These are phyloP conservation scores for Penicillium sumatraense DNA, from an alignment of 2,329 filamentous ascomycete species.

Conservation along the genomic window DNA sequence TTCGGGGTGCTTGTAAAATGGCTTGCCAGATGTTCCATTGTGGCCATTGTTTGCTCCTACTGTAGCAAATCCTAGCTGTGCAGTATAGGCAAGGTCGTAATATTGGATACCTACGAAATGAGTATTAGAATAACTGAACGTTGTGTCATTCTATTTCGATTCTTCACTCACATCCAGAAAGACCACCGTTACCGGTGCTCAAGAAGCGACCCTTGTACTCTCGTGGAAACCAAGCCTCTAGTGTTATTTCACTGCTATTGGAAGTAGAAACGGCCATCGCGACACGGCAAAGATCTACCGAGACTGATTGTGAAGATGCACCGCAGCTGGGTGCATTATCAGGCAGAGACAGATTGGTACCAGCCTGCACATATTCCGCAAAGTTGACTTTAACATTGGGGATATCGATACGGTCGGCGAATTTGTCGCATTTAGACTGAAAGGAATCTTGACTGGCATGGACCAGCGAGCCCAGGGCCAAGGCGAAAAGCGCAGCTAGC, in stretches of 20 bases:
- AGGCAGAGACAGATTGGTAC: constrained; percentile 43
- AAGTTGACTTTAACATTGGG: constrained; percentile 38
- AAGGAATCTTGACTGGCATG: constrained; percentile 32
- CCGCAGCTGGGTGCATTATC: constrained; percentile 44
- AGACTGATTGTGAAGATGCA: constrained; percentile 39
- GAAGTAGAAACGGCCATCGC: constrained; percentile 49
- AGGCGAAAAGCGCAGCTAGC: constrained; percentile 14
- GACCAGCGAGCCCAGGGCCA: constrained; percentile 25
- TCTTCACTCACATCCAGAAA: constrained; percentile 49
- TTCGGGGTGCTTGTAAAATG: constrained; percentile 53
- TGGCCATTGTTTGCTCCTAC: constrained; percentile 58
- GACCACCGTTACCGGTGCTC: constrained; percentile 55
- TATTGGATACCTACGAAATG: constrained; percentile 48
- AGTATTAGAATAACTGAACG: not conserved
- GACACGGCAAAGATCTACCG: constrained; percentile 47
- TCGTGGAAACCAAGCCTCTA: constrained; percentile 55
- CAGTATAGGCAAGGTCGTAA: constrained; percentile 49
- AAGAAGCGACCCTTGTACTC: constrained; percentile 53
- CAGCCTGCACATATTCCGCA: constrained; percentile 39
- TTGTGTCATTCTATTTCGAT: not conserved
- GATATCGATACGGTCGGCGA: constrained; percentile 30
- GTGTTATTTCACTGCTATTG: constrained; percentile 49
- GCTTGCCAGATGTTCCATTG: constrained; percentile 51
- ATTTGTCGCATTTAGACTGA: constrained; percentile 28
- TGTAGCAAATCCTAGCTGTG: constrained; percentile 48